Evolutionary conservation across 768 basidiomycete species (phyloP).

Genomic region (Sarcomyxa edulis): DNA sequence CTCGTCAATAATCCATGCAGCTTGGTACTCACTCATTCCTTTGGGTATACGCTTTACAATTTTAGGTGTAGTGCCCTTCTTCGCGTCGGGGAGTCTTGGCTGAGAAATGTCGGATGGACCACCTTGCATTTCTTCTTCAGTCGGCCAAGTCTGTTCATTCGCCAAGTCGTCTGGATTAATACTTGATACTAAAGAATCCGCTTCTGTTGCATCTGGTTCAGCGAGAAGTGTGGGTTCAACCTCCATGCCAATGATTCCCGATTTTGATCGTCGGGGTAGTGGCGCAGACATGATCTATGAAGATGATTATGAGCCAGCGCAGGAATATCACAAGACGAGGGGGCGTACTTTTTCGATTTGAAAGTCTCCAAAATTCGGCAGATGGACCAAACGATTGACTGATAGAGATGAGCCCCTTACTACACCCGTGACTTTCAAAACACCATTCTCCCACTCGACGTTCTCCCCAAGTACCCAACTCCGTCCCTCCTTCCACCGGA

Average conservation of each 20-base stretch:
- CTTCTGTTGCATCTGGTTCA: slow-evolving; percentile 55
- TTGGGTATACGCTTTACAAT: slow-evolving; percentile 82
- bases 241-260: slow-evolving; percentile 49
- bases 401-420: slow-evolving; percentile 77
- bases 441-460: slow-evolving; percentile 56
- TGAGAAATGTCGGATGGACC: slow-evolving; percentile 19
- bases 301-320: slow-evolving; percentile 2
- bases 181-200: slow-evolving; percentile 82
- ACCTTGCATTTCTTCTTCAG: slow-evolving; percentile 86
- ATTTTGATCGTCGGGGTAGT: slow-evolving; percentile 30
- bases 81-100: slow-evolving; percentile 54
- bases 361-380: slow-evolving; percentile 87
- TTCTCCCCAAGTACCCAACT: slow-evolving; percentile 68
- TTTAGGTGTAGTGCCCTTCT: slow-evolving; percentile 71
- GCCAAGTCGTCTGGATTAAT: slow-evolving; percentile 86
- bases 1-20: slow-evolving; percentile 92
- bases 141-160: slow-evolving; percentile 99
- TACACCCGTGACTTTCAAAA: slow-evolving; percentile 73
- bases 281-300: slow-evolving; percentile 69
- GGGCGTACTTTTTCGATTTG: slow-evolving; percentile 69
- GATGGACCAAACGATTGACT: slow-evolving; percentile 80
- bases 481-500: slow-evolving; percentile 80
- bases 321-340: neutral
- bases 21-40: slow-evolving; percentile 96
- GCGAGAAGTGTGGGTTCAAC: slow-evolving; percentile 62